Percentiles rank a stretch among this genome's conserved stretches.
Evolutionary conservation across 2,329 filamentous ascomycete genomes (phyloP).

Genomic region (Claviceps pazoutovae): DNA sequence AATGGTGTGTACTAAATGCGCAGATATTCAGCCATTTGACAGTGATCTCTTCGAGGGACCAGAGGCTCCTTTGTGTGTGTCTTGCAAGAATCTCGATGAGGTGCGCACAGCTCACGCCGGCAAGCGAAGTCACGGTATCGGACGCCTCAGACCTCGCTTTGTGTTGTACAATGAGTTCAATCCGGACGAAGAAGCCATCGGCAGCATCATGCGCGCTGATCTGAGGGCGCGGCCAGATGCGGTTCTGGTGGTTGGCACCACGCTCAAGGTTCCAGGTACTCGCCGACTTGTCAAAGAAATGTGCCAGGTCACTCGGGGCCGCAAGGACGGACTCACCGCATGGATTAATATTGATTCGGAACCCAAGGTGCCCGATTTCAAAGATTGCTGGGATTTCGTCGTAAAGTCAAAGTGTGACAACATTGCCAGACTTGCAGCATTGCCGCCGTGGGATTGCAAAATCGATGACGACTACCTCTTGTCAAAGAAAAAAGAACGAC

Average conservation of each 20-base stretch:
- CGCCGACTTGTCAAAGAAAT: conserved; percentile 80
- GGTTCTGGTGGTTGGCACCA: conserved; percentile 88
- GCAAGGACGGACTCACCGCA: conserved; percentile 71
- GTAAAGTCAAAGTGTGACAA: conserved; percentile 80
- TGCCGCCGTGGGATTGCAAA: conserved; percentile 44
- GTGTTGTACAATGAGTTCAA: conserved; percentile 97
- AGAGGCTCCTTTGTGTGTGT: conserved; percentile 63
- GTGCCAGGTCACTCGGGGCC: conserved; percentile 71
- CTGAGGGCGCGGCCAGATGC: conserved; percentile 77
- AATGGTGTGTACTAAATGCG: conserved; percentile 95
- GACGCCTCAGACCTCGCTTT: conserved; percentile 78
- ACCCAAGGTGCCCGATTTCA: conserved; percentile 70
- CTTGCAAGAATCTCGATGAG: conserved; percentile 61
- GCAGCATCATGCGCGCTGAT: conserved; percentile 76
- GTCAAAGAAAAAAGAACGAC: conserved; percentile 30
- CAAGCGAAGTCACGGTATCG: conserved; percentile 87
- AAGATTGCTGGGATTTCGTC: conserved; percentile 85
- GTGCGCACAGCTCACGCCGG: conserved; percentile 63
- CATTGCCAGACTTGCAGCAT: conserved; percentile 58
- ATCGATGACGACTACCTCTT: conserved; percentile 37
- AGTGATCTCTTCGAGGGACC: conserved; percentile 70
- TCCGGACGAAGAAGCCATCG: conserved; percentile 91
- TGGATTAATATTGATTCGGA: conserved; percentile 90
- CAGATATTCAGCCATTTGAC: conserved; percentile 61
- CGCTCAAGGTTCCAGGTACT: conserved; percentile 87